phyloP scores from a whole-genome alignment of 2,329 filamentous ascomycete species.

The Alternaria arbusti region DNA sequence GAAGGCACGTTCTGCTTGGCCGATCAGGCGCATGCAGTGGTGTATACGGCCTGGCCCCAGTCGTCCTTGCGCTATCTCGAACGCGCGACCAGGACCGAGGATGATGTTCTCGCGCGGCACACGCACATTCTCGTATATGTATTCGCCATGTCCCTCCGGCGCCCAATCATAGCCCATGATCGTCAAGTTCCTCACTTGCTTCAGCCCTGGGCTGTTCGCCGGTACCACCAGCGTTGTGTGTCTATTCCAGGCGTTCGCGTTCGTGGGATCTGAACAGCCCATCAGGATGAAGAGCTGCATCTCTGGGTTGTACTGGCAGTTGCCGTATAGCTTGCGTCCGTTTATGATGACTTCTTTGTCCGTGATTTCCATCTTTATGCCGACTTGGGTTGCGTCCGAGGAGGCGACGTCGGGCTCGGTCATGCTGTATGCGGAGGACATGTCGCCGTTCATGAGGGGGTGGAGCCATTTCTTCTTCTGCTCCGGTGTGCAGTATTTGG shows the following conservation, averaged over 20 bases:
- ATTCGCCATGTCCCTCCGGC: slow-evolving; percentile 53
- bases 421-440: slow-evolving; percentile 60
- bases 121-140: slow-evolving; percentile 51
- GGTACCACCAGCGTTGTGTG: slow-evolving; percentile 52
- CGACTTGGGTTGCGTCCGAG: slow-evolving; percentile 59
- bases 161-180: slow-evolving; percentile 55
- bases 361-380: slow-evolving; percentile 44
- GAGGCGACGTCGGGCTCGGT: slow-evolving; percentile 59
- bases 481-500: slow-evolving; percentile 58
- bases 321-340: slow-evolving; percentile 52
- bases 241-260: slow-evolving; percentile 50
- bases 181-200: slow-evolving; percentile 48
- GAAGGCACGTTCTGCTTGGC: slow-evolving; percentile 52
- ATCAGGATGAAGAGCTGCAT: slow-evolving; percentile 47
- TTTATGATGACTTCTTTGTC: slow-evolving; percentile 51
- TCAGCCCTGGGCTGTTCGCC: slow-evolving; percentile 47
- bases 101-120: slow-evolving; percentile 52
- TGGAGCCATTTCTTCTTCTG: slow-evolving; percentile 60
- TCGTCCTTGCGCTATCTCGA: slow-evolving; percentile 53
- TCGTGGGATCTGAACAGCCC: slow-evolving; percentile 50
- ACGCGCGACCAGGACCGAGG: slow-evolving; percentile 50
- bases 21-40: slow-evolving; percentile 53
- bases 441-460: slow-evolving; percentile 57
- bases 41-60: slow-evolving; percentile 53
- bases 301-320: slow-evolving; percentile 49